Conservation (phyloP, 139 green algal genomes). For the Microglena sp. region DNA sequence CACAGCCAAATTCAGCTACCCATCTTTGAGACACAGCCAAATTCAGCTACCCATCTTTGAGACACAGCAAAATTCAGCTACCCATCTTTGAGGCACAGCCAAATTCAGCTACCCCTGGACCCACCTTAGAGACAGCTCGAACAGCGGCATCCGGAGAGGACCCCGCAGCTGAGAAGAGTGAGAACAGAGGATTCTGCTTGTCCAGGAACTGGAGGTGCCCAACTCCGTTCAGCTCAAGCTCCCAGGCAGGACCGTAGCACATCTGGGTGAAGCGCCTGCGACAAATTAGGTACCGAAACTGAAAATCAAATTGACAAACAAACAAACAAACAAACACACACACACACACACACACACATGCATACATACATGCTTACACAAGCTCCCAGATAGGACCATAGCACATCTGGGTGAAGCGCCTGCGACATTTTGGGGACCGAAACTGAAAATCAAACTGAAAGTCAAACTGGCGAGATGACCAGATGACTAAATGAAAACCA, state of each 20-base stretch:
- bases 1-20: not conserved
- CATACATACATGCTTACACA: too few relatives aligned
- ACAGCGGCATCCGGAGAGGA: slow-evolving; percentile 25
- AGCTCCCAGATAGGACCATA: slow-evolving; percentile 23
- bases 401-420: slow-evolving; percentile 13
- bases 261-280: slow-evolving; percentile 17
- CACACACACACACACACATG: too few relatives aligned
- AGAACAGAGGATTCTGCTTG: slow-evolving; percentile 20
- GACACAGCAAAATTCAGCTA: not conserved
- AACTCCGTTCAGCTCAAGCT: slow-evolving; percentile 18
- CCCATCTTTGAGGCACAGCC: not conserved
- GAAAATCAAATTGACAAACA: too few relatives aligned
- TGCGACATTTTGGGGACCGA: too few relatives aligned
- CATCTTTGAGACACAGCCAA: not conserved
- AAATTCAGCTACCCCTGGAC: not conserved
- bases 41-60: too few relatives aligned
- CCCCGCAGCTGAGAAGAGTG: slow-evolving; percentile 7
- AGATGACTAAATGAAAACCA: too few relatives aligned
- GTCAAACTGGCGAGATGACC: too few relatives aligned
- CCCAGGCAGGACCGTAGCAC: slow-evolving; percentile 19
- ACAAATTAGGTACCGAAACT: too few relatives aligned
- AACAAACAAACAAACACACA: too few relatives aligned
- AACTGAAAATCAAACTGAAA: too few relatives aligned
- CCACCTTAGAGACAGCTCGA: slow-evolving; percentile 10
- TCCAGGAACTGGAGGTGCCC: slow-evolving; percentile 38